Evolutionary conservation across 352 stramenopile genomes (phyloP).

Genomic region (Plasmopara halstedii): DNA sequence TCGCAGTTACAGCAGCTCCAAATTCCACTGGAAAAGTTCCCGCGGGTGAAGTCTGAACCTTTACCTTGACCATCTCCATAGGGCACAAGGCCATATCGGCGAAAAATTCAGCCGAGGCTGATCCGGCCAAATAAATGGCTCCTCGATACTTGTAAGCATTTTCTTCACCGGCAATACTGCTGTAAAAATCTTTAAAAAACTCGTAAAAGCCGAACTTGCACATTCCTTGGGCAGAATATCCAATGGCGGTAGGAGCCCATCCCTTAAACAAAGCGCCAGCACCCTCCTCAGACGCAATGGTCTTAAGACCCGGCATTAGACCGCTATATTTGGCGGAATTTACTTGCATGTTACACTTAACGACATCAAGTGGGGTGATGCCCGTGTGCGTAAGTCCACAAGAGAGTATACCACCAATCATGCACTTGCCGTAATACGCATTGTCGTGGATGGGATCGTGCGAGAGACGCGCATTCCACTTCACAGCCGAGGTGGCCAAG

Average conservation of each 20-base stretch:
- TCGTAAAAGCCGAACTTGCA: slow-evolving; percentile 95
- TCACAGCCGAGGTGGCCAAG: slow-evolving; percentile 68
- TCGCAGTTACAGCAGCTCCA: slow-evolving; percentile 73
- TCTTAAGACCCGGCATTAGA: slow-evolving; percentile 74
- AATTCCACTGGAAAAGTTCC: slow-evolving; percentile 88
- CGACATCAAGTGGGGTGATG: slow-evolving; percentile 90
- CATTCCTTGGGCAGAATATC: slow-evolving; percentile 87
- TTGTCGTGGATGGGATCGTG: slow-evolving; percentile 81
- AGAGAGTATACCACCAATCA: slow-evolving; percentile 88
- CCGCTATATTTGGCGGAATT: slow-evolving; percentile 82
- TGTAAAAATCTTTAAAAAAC: slow-evolving; percentile 94
- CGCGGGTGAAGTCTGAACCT: slow-evolving; percentile 87
- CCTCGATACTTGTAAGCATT: slow-evolving; percentile 90
- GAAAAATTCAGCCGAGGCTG: slow-evolving; percentile 91
- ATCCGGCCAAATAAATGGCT: slow-evolving; percentile 88
- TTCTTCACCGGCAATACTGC: slow-evolving; percentile 85
- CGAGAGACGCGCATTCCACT: slow-evolving; percentile 77
- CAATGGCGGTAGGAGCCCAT: slow-evolving; percentile 87
- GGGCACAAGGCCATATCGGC: slow-evolving; percentile 91
- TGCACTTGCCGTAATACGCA: slow-evolving; percentile 93
- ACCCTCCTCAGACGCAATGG: slow-evolving; percentile 85
- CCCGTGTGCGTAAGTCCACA: slow-evolving; percentile 91
- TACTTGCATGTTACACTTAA: slow-evolving; percentile 95
- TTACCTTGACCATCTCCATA: slow-evolving; percentile 95
- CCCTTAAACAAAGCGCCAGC: slow-evolving; percentile 82